These are phyloP conservation scores for Nemania sp. DNA, from an alignment of 2,329 filamentous ascomycete genomes.

Conservation along the genomic window DNA sequence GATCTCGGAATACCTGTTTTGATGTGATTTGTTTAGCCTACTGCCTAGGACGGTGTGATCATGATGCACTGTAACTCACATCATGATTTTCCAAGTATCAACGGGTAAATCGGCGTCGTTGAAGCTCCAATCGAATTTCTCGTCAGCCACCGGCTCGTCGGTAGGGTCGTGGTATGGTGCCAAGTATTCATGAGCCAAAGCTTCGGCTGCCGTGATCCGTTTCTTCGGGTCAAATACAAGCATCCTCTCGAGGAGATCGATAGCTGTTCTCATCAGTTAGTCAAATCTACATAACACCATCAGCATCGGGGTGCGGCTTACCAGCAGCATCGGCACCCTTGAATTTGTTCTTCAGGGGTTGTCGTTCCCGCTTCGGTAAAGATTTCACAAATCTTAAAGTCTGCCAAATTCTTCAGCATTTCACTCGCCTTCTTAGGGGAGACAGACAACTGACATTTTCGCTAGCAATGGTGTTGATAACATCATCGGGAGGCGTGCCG, in stretches of 20 bases:
- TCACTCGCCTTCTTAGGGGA: background rate
- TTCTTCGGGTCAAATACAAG: conserved; percentile 98
- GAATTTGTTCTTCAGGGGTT: conserved; percentile 86
- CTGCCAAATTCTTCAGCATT: conserved; percentile 48
- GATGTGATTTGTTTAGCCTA: conserved; percentile 32
- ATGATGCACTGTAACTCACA: conserved; percentile 69
- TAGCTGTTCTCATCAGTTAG: conserved; percentile 52
- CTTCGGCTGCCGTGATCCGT: conserved; percentile 84
- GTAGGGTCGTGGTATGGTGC: conserved; percentile 96
- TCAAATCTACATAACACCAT: background rate
- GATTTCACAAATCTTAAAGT: conserved; percentile 97
- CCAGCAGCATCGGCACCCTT: conserved; percentile 88
- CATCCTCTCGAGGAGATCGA: conserved; percentile 94
- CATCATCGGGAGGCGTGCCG: conserved; percentile 95
- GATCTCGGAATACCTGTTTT: conserved; percentile 90
- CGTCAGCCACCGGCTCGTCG: conserved; percentile 91
- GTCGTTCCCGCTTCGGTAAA: conserved; percentile 89
- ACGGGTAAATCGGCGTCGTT: conserved; percentile 97
- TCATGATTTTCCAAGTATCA: conserved; percentile 99
- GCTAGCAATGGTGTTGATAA: conserved; percentile 97
- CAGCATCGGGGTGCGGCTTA: conserved; percentile 43
- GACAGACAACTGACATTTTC: conserved; percentile 72
- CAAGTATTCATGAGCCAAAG: conserved; percentile 89
- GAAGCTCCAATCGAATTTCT: conserved; percentile 99
- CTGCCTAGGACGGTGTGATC: background rate